Evolutionary conservation across 352 stramenopile species (phyloP).

Genomic region (Phytophthora pseudosyringae): DNA sequence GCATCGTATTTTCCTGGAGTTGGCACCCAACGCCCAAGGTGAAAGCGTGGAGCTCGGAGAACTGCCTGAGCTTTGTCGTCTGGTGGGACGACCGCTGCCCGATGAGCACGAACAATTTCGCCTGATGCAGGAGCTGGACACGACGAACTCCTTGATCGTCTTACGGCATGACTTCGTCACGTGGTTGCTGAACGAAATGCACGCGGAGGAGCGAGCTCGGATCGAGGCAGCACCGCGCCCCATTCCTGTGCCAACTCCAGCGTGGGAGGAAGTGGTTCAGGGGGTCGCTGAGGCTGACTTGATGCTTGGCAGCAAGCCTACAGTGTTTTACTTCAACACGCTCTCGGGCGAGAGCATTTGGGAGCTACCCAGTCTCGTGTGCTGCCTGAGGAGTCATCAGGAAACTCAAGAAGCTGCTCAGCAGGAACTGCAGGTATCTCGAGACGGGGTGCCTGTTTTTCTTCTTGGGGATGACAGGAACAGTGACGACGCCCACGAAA

Average conservation of each 20-base stretch:
- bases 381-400: conserved; percentile 43
- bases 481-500: conserved; percentile 27
- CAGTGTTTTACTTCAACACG: conserved; percentile 60
- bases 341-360: conserved; percentile 60
- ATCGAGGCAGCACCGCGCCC: conserved; percentile 10
- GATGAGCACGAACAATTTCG: conserved; percentile 52
- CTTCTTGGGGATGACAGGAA: conserved; percentile 7
- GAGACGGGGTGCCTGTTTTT: conserved; percentile 25
- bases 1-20: conserved; percentile 38
- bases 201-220: conserved; percentile 29
- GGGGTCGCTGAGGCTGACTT: conserved; percentile 19
- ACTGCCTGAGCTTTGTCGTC: conserved; percentile 55
- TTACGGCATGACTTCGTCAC: conserved; percentile 55
- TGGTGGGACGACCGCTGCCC: conserved; percentile 44
- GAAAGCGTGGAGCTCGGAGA: conserved; percentile 46
- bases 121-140: conserved; percentile 65
- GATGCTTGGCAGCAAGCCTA: conserved; percentile 20
- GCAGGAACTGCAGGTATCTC: conserved; percentile 19
- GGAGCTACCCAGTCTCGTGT: conserved; percentile 50
- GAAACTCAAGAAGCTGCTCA: conserved; percentile 23
- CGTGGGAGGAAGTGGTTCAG: conserved; percentile 61
- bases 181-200: conserved; percentile 57
- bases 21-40: conserved; percentile 43
- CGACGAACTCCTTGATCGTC: conserved; percentile 64
- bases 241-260: conserved; percentile 32